These are phyloP conservation scores for Serendipita indica DNA, from an alignment of 768 basidiomycete species.

Conservation along the genomic window DNA sequence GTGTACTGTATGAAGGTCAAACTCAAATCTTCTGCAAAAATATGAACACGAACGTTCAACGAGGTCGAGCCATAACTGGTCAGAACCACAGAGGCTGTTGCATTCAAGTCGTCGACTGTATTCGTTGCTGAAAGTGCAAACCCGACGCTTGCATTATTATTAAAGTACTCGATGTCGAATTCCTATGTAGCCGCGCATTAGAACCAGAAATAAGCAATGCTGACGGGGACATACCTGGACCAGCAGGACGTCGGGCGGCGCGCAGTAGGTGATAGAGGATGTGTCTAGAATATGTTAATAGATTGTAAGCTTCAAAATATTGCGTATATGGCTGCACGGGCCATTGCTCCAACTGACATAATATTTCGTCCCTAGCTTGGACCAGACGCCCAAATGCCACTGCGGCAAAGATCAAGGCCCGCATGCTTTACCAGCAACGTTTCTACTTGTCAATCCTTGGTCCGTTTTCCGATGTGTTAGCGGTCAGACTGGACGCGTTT, in stretches of 20 bases:
- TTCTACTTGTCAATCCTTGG: background rate
- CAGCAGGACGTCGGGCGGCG: slow-evolving; percentile 64
- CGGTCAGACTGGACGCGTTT: background rate
- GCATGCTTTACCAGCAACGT: too few relatives aligned
- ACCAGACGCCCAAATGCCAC: background rate
- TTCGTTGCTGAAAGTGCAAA: slow-evolving; percentile 82
- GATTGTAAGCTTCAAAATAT: background rate
- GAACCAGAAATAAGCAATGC: background rate
- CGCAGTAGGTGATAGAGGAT: slow-evolving; percentile 77
- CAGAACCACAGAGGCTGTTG: slow-evolving; percentile 65
- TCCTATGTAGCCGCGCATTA: slow-evolving; percentile 21
- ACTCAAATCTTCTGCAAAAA: background rate
- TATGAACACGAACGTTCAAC: slow-evolving; percentile 37
- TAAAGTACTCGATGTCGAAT: slow-evolving; percentile 59
- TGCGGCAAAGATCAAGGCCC: slow-evolving; percentile 1
- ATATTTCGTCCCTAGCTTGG: background rate
- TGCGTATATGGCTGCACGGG: background rate
- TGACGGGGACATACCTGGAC: slow-evolving; percentile 31
- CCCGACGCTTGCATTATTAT: slow-evolving; percentile 52
- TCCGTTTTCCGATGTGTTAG: background rate
- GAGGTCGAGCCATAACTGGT: slow-evolving; percentile 80
- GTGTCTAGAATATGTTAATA: slow-evolving; percentile 38
- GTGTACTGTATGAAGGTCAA: slow-evolving; percentile 25
- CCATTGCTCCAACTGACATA: background rate
- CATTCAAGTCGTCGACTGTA: slow-evolving; percentile 44